Percentiles rank a stretch among this genome's conserved stretches.
These are phyloP conservation scores for Stemphylium beticola DNA, from an alignment of 2,329 filamentous ascomycete genomes.

Conservation along the genomic window DNA sequence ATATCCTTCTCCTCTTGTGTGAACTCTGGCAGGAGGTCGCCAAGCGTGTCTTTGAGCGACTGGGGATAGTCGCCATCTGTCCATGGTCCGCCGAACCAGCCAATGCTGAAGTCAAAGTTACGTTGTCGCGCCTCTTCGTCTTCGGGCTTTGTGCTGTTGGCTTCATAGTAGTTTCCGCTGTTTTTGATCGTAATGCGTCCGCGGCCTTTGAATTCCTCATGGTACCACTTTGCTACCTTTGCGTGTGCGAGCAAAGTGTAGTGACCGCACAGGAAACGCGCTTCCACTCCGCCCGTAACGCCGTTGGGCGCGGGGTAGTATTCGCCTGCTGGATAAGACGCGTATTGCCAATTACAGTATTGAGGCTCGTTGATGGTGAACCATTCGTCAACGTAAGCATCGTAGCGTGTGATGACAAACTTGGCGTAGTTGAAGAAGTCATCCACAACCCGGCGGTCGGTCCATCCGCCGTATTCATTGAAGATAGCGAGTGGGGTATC, in stretches of 20 bases:
- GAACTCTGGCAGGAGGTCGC: constrained; percentile 48
- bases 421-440: constrained; percentile 54
- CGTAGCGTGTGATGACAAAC: constrained; percentile 51
- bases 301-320: constrained; percentile 56
- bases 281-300: constrained; percentile 48
- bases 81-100: constrained; percentile 58
- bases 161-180: constrained; percentile 51
- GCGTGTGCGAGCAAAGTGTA: constrained; percentile 53
- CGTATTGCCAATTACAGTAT: constrained; percentile 59
- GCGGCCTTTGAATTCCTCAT: constrained; percentile 53
- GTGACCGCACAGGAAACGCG: constrained; percentile 55
- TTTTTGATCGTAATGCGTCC: constrained; percentile 54
- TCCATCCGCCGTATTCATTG: constrained; percentile 52
- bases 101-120: constrained; percentile 52
- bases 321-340: constrained; percentile 52
- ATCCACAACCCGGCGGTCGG: constrained; percentile 48
- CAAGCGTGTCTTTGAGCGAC: constrained; percentile 49
- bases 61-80: constrained; percentile 53
- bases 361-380: constrained; percentile 53
- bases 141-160: constrained; percentile 44
- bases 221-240: constrained; percentile 54
- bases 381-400: constrained; percentile 50
- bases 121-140: constrained; percentile 49
- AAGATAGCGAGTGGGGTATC: constrained; percentile 52
- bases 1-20: constrained; percentile 49